A percentile compares a stretch with the other conserved stretches of the same genome.
phyloP scores from a whole-genome alignment of 2,329 filamentous ascomycete genomes.

The Ambrosiella xylebori region DNA sequence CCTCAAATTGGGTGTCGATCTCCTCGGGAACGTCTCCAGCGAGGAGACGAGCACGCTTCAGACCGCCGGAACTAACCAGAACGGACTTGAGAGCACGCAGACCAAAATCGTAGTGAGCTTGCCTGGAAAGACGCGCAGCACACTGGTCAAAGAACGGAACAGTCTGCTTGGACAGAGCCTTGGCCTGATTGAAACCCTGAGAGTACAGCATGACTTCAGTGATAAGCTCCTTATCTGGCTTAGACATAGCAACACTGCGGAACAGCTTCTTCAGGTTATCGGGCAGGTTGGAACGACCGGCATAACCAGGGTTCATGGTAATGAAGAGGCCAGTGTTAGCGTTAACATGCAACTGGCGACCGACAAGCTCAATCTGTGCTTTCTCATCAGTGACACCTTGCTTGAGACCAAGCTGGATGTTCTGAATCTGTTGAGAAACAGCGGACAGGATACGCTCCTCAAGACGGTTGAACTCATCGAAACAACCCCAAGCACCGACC shows the following conservation, averaged over 20 bases:
- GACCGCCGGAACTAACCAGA: slow-evolving; percentile 85
- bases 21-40: slow-evolving; percentile 28
- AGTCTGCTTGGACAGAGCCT: slow-evolving; percentile 80
- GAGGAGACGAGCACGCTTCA: slow-evolving; percentile 69
- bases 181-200: slow-evolving; percentile 94
- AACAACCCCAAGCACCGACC: slow-evolving; percentile 98
- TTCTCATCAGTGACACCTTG: slow-evolving; percentile 67
- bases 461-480: slow-evolving; percentile 98
- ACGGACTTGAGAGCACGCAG: slow-evolving; percentile 97
- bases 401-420: slow-evolving; percentile 91
- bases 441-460: slow-evolving; percentile 95
- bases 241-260: slow-evolving; percentile 98
- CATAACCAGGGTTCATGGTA: slow-evolving; percentile 99
- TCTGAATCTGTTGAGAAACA: slow-evolving; percentile 97
- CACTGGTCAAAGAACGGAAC: slow-evolving; percentile 98
- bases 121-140: slow-evolving; percentile 64
- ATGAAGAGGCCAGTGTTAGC: slow-evolving; percentile 96
- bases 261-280: slow-evolving; percentile 99
- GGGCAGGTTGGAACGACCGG: slow-evolving; percentile 89
- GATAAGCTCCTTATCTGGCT: slow-evolving; percentile 98
- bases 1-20: slow-evolving; percentile 42
- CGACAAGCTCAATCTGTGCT: slow-evolving; percentile 83
- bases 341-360: slow-evolving; percentile 77
- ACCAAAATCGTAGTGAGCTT: slow-evolving; percentile 98
- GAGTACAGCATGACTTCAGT: slow-evolving; percentile 99